These are phyloP conservation scores for Elaphomyces granulatus DNA, from an alignment of 495 filamentous ascomycete species.

Conservation along the genomic window DNA sequence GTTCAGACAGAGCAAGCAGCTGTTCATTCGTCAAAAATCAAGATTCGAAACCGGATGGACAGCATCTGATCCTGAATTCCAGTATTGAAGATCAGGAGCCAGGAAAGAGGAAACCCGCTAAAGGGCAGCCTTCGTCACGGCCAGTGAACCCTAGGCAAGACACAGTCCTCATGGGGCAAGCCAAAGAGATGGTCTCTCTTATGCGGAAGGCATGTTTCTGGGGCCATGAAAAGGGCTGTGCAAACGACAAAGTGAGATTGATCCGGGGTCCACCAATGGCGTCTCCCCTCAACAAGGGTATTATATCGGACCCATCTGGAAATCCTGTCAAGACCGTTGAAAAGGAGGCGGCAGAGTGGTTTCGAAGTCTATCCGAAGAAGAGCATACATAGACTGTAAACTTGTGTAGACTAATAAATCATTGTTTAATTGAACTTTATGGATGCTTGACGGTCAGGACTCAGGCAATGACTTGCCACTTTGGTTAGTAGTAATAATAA, in stretches of 20 bases:
- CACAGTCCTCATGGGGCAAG: conserved; percentile 20
- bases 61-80: neutral
- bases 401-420: too few relatives aligned
- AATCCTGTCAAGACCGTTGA: too few relatives aligned
- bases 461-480: too few relatives aligned
- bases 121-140: neutral
- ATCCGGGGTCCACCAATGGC: too few relatives aligned
- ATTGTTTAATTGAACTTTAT: too few relatives aligned
- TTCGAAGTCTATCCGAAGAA: too few relatives aligned
- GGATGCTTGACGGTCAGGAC: too few relatives aligned
- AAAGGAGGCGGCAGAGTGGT: too few relatives aligned
- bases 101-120: neutral
- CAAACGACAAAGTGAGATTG: conserved; percentile 16
- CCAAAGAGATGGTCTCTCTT: conserved; percentile 25
- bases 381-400: too few relatives aligned
- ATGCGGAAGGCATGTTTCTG: conserved; percentile 31
- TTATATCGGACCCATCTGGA: too few relatives aligned
- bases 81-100: neutral
- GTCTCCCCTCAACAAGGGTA: too few relatives aligned
- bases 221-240: conserved; percentile 23
- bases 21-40: neutral
- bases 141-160: neutral
- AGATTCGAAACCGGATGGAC: neutral
- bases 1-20: neutral
- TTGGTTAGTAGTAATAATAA: too few relatives aligned